Evolutionary conservation across 352 stramenopile species (phyloP), one percentile per base, ranked within the genome.

Genomic region (Aphanomyces euteiches): DNA sequence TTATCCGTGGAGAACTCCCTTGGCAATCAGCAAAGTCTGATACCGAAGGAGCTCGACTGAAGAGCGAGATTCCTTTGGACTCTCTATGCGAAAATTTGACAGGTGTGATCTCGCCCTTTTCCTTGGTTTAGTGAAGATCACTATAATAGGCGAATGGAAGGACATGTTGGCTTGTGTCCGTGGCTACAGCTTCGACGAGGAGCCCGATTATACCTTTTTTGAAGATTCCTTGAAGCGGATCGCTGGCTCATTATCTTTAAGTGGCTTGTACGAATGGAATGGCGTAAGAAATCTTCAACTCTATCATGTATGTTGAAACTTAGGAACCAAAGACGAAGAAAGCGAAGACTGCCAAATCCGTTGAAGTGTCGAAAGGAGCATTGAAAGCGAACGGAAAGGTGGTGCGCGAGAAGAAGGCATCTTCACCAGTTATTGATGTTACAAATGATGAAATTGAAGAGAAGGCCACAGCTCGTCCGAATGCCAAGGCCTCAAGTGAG

Each of bases 181-280:
- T 38, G 73, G 58, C 1, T 89, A 79, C 48, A 77, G 68, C 8
- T 94, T 92, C 59, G 87, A 93, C 47, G 82, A 90, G 28, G 82
- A 85, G 34, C 87, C 87, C 21, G 84, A 93, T 56, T 94, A 94
- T 58, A 84, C 83, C 7, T 90, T 84, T 47, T 92, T 87, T n/a
- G 64, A 60, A 43, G 40, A 17, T 10, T n/a, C 12, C n/a, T 38
- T 70, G 15, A 50, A 41, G 28, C 48, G 47, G 10, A 70, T 70
- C 21, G 53, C 43, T 8, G 47, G 64, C 8, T 45, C 64, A 10
- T 50, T 28, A 28, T 15, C 64, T 5, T 50, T 54, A 7, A 47
- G n/a, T 10, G 54, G 54, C n/a, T 8, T 37, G 36, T 70, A 70
- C 40, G 17, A 48, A 6, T 70, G 64, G 64, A 50, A 47, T 37